Percentiles rank a stretch among this genome's conserved stretches.
These are phyloP conservation scores for Malania oleifera DNA, from an alignment of 164 flowering plant genomes.

Conservation along the genomic window DNA sequence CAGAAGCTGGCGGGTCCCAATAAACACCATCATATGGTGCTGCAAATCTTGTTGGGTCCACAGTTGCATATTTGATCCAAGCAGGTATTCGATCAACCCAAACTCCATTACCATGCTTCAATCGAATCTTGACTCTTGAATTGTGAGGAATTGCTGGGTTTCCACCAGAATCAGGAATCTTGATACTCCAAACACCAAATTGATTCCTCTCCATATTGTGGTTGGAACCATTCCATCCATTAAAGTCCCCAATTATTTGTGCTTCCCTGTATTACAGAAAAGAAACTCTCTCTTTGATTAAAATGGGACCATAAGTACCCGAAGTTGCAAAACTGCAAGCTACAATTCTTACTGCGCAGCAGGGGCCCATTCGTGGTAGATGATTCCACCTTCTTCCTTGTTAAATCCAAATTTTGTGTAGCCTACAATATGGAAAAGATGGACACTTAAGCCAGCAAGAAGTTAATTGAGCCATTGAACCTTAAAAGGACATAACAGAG, in stretches of 20 bases:
- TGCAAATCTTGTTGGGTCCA: slow-evolving; percentile 70
- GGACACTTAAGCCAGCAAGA: neutral
- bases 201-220: slow-evolving; percentile 77
- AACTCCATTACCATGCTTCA: slow-evolving; percentile 71
- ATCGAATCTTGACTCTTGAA: slow-evolving; percentile 82
- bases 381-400: slow-evolving; percentile 69
- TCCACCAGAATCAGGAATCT: slow-evolving; percentile 63
- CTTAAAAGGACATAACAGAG: neutral
- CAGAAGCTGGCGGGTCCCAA: slow-evolving; percentile 89
- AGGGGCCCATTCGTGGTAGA: slow-evolving; percentile 98
- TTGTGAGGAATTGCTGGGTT: slow-evolving; percentile 76
- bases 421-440: slow-evolving; percentile 36
- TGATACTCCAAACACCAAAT: slow-evolving; percentile 91
- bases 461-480: neutral
- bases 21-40: slow-evolving; percentile 95
- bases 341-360: slow-evolving; percentile 77
- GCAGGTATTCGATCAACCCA: slow-evolving; percentile 98
- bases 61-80: slow-evolving; percentile 93
- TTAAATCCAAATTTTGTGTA: slow-evolving; percentile 87
- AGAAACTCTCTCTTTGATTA: neutral
- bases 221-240: slow-evolving; percentile 90
- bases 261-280: slow-evolving; percentile 65
- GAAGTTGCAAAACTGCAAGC: neutral
- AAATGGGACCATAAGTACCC: neutral
- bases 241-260: slow-evolving; percentile 89